Percentiles rank a stretch among this genome's conserved stretches.
Conservation (phyloP, 495 filamentous ascomycete species). For the Chaetomium tenue region DNA sequence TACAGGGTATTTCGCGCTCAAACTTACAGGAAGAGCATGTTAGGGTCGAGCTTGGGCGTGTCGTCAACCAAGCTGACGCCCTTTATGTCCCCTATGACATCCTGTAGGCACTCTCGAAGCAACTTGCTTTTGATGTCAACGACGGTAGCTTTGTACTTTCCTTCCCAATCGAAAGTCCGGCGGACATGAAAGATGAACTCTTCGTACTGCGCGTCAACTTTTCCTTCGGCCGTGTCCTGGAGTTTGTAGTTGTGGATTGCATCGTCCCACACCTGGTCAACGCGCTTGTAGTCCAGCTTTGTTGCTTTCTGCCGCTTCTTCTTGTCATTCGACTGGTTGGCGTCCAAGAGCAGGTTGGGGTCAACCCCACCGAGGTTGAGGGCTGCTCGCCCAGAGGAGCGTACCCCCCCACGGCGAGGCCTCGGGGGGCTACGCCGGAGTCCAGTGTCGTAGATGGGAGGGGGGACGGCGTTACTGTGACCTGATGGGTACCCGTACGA, state of each 20-base stretch:
- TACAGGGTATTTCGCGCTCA: neutral
- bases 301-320: conserved; percentile 52
- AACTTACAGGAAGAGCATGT: conserved; percentile 72
- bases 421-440: conserved; percentile 12
- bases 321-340: conserved; percentile 49
- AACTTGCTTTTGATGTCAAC: conserved; percentile 85
- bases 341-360: conserved; percentile 33
- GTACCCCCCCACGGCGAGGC: conserved; percentile 17
- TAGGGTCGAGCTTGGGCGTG: conserved; percentile 75
- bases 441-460: conserved; percentile 20
- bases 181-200: conserved; percentile 85
- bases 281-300: conserved; percentile 78
- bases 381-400: conserved; percentile 12
- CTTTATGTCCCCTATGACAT: conserved; percentile 79
- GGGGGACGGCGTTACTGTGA: conserved; percentile 14
- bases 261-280: conserved; percentile 81
- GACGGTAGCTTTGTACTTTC: conserved; percentile 72
- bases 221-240: conserved; percentile 72
- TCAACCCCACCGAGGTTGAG: conserved; percentile 23
- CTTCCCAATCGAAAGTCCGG: conserved; percentile 83
- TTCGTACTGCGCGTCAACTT: conserved; percentile 72
- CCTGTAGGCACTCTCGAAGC: conserved; percentile 67
- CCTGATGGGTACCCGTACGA: conserved; percentile 20
- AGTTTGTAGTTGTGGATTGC: conserved; percentile 80
- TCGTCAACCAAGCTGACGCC: conserved; percentile 79